phyloP scores from a whole-genome alignment of 768 basidiomycete species.

The Lentinula detonsa region DNA sequence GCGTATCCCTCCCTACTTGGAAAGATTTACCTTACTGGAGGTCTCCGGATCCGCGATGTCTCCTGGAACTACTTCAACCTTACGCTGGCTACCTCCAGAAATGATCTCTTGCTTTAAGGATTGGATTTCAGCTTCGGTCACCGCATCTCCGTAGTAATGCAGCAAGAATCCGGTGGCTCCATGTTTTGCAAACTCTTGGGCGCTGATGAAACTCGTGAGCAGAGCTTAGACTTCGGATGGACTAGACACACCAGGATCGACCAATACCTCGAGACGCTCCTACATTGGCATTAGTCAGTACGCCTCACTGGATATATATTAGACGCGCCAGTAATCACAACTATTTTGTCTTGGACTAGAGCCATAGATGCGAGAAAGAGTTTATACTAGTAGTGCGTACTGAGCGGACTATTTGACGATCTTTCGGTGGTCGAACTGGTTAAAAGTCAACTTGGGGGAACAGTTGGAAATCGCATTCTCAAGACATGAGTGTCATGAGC shows the following conservation, averaged over 20 bases:
- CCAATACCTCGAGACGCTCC: conserved; percentile 75
- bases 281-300: conserved; percentile 48
- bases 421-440: background rate
- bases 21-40: conserved; percentile 39
- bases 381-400: no score
- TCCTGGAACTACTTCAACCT: conserved; percentile 17
- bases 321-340: conserved; percentile 67
- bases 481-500: background rate
- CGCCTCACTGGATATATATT: conserved; percentile 3
- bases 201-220: conserved; percentile 22
- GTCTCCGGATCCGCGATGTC: conserved; percentile 60
- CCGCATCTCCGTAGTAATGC: conserved; percentile 61
- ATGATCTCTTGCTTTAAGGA: conserved; percentile 43
- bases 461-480: no score
- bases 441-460: background rate
- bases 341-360: conserved; percentile 49
- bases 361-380: conserved; percentile 20
- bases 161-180: conserved; percentile 60
- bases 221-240: background rate
- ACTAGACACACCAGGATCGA: conserved; percentile 41
- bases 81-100: conserved; percentile 13
- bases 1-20: background rate
- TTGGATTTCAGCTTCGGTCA: conserved; percentile 42
- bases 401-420: no score
- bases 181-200: conserved; percentile 57